Percentiles rank a stretch among this genome's conserved stretches.
Conservation (phyloP, 805 yeast species). For the Brettanomyces naardenensis region DNA sequence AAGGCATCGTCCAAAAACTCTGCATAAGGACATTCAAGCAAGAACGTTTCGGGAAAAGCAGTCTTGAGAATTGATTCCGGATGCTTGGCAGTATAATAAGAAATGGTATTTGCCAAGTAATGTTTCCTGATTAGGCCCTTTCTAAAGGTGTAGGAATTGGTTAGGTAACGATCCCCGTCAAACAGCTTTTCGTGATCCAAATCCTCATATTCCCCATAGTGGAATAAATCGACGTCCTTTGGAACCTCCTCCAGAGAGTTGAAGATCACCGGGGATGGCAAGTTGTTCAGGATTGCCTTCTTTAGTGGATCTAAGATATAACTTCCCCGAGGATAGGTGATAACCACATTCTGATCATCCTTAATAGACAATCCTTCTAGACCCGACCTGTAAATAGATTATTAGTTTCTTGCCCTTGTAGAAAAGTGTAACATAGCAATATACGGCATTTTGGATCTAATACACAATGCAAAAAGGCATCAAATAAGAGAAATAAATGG, state of each 20-base stretch:
- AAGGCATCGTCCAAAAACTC: slow-evolving; percentile 91
- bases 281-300: slow-evolving; percentile 26
- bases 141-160: slow-evolving; percentile 79
- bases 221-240: slow-evolving; percentile 39
- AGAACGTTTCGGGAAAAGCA: slow-evolving; percentile 69
- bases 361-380: no score
- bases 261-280: slow-evolving; percentile 6
- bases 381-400: no score
- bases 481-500: no score
- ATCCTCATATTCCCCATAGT: slow-evolving; percentile 87
- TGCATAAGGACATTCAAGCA: slow-evolving; percentile 87
- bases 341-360: slow-evolving; percentile 13
- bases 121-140: slow-evolving; percentile 90
- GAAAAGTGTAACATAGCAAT: not conserved
- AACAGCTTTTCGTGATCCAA: slow-evolving; percentile 63
- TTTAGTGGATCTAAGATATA: slow-evolving; percentile 37
- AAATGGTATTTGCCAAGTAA: slow-evolving; percentile 78
- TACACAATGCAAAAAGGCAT: not conserved
- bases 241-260: slow-evolving; percentile 6
- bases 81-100: slow-evolving; percentile 62
- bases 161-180: slow-evolving; percentile 40
- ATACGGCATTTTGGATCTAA: not conserved
- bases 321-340: slow-evolving; percentile 30
- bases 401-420: no score
- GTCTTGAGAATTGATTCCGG: slow-evolving; percentile 53